Evolutionary conservation across 2,329 filamentous ascomycete genomes (phyloP), one percentile per base, ranked within the genome.

Genomic region (Claviceps purpurea): DNA sequence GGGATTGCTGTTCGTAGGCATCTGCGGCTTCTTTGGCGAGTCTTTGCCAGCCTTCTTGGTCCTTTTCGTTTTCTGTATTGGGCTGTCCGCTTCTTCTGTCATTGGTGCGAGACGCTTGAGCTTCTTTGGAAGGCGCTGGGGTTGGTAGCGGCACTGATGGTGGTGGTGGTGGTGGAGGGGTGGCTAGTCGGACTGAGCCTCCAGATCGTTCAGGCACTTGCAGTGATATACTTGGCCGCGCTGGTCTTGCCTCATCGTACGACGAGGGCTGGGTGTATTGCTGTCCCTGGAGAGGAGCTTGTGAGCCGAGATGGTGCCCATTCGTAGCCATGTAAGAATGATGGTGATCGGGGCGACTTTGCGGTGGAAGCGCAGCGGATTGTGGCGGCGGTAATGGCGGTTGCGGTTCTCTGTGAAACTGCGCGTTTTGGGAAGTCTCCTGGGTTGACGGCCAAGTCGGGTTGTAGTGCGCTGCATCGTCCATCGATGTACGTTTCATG

Each of bases 391-490:
- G 49, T 45, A 22, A 6, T 26, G 20, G 24, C 5, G 50, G 50
- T 3, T 34, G 30, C 30, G 30, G 8, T 34, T 34, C 30, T 34
- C 30, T 43, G 8, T 52, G 43, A 18, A 51, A 62, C 61, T 43
- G 64, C 64, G n/a, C 64, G 62, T 45, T 65, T 71, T 75, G 40
- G 67, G 71, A 45, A 39, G 54, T 50, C 20, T 57, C 53, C 66
- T 34, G 78, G 76, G 56, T 80, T 81, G 14, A 77, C 79, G 3
- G 49, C 61, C 61, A 65, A 8, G 66, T 60, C 11, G 86, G 86
- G 85, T 84, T 8, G 4, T 81, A 30, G 8, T 53, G 82, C 57
- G 82, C 87, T 0, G 84, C 81, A 0, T 81, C 81, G 56, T 87
- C 81, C 14, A 79, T 74, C 0, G 76, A 74, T 55, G 60, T 64